phyloP scores from a whole-genome alignment of 2,329 filamentous ascomycete species.

The Trichoderma semiorbis region DNA sequence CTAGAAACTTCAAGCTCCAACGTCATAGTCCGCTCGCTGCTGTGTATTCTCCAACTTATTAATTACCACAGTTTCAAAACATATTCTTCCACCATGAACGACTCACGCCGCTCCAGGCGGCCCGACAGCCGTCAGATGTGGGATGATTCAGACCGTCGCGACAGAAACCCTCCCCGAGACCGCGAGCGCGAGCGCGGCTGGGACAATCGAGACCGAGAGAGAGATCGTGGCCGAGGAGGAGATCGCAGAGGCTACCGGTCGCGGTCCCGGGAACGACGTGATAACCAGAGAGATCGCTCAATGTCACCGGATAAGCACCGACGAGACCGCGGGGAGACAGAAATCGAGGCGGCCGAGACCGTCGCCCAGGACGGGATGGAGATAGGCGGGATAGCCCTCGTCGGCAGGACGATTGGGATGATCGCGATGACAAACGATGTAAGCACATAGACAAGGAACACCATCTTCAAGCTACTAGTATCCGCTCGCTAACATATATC shows the following conservation, averaged over 20 bases:
- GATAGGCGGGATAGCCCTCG: conserved; percentile 33
- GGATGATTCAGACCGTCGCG: conserved; percentile 50
- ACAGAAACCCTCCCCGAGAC: conserved; percentile 29
- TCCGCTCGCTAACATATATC: background rate
- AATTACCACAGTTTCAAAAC: background rate
- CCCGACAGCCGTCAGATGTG: conserved; percentile 59
- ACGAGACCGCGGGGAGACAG: conserved; percentile 39
- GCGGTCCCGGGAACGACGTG: conserved; percentile 29
- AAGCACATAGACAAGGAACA: background rate
- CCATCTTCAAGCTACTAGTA: no score
- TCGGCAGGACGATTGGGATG: conserved; percentile 26
- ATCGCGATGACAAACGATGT: conserved; percentile 27
- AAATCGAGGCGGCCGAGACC: conserved; percentile 31
- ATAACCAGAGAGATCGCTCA: conserved; percentile 35
- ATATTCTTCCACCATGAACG: conserved; percentile 28
- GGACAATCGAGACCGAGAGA: conserved; percentile 28
- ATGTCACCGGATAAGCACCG: conserved; percentile 36
- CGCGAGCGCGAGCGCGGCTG: conserved; percentile 24
- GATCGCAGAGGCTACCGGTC: conserved; percentile 29
- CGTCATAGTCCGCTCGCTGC: background rate
- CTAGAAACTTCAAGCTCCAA: background rate
- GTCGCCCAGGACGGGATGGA: conserved; percentile 26
- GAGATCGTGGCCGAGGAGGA: conserved; percentile 21
- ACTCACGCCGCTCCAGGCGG: conserved; percentile 33
- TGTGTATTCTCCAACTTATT: background rate